Conservation (phyloP, 345 rosid species). For the Fremontodendron californicum region DNA sequence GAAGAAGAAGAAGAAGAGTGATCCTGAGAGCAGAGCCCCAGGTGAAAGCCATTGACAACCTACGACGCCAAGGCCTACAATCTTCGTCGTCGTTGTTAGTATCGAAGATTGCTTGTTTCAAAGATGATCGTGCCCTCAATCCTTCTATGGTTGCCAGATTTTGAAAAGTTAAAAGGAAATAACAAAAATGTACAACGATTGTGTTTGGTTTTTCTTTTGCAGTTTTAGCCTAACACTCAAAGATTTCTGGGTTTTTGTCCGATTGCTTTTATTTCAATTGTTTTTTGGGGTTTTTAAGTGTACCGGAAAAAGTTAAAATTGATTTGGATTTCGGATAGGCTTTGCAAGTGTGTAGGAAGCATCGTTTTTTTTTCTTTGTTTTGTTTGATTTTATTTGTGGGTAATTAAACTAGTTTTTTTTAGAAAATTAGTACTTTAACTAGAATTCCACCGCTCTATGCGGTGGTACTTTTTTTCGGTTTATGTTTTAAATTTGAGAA, state of each 20-base stretch:
- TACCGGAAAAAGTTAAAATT: not conserved
- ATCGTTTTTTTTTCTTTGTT: not conserved
- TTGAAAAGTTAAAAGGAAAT: slow-evolving; percentile 6
- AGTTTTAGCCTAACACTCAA: not conserved
- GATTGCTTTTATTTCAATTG: not conserved
- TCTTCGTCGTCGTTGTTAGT: slow-evolving; percentile 36
- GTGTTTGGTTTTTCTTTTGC: not conserved
- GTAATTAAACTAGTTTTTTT: not conserved
- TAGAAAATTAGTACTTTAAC: too few species aligned
- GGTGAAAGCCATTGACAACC: slow-evolving; percentile 64
- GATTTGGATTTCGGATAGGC: not conserved
- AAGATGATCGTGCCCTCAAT: slow-evolving; percentile 42
- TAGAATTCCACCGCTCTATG: not conserved
- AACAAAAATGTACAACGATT: not conserved
- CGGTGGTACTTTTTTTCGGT: not conserved
- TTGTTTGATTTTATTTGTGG: not conserved
- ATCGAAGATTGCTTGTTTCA: slow-evolving; percentile 40
- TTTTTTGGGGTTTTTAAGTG: not conserved
- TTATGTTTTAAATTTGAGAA: too few species aligned
- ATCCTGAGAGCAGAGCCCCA: slow-evolving; percentile 76
- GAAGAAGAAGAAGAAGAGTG: slow-evolving; percentile 58
- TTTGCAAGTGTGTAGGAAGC: slow-evolving; percentile 6
- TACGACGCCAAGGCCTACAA: slow-evolving; percentile 58
- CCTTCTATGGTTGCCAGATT: slow-evolving; percentile 57
- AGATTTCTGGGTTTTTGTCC: not conserved